Conservation (phyloP, 805 yeast genomes). For the Candida jianshihensis region DNA sequence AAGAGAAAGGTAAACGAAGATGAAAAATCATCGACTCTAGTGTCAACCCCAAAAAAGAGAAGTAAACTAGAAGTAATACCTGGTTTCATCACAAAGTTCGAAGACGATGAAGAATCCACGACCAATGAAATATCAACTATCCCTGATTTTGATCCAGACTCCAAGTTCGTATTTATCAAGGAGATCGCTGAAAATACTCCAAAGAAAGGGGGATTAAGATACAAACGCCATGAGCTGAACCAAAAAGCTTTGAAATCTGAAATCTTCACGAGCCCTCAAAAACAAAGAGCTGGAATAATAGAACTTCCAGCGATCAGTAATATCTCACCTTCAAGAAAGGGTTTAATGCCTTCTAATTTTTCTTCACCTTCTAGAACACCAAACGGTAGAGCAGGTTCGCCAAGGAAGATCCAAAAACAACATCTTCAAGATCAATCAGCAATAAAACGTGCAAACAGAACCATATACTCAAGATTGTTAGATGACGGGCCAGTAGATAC, state of each 20-base stretch:
- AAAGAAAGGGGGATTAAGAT: slow-evolving; percentile 2
- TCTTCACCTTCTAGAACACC: slow-evolving; percentile 28
- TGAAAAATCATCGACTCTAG: background rate
- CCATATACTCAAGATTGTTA: slow-evolving; percentile 13
- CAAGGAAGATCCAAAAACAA: slow-evolving; percentile 34
- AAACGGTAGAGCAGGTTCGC: slow-evolving; percentile 39
- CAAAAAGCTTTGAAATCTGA: slow-evolving; percentile 10
- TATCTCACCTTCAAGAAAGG: slow-evolving; percentile 28
- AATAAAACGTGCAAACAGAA: slow-evolving; percentile 36
- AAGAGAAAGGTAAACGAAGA: slow-evolving; percentile 1
- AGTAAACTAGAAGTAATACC: background rate
- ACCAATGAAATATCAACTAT: background rate
- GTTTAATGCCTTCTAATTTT: slow-evolving; percentile 16
- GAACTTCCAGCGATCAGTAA: slow-evolving; percentile 10
- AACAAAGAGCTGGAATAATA: slow-evolving; percentile 20
- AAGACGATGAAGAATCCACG: background rate
- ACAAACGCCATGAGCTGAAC: slow-evolving; percentile 4
- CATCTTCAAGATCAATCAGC: slow-evolving; percentile 38
- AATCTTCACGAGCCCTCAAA: slow-evolving; percentile 24
- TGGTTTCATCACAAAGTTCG: background rate
- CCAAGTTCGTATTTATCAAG: slow-evolving; percentile 7
- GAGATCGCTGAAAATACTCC: background rate
- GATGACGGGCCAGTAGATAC: slow-evolving; percentile 24
- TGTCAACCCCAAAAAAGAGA: background rate
- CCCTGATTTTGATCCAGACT: slow-evolving; percentile 2